Evolutionary conservation across 2,329 filamentous ascomycete genomes (phyloP), one percentile per base, ranked within the genome.

Genomic region (Laburnicola sp.): DNA sequence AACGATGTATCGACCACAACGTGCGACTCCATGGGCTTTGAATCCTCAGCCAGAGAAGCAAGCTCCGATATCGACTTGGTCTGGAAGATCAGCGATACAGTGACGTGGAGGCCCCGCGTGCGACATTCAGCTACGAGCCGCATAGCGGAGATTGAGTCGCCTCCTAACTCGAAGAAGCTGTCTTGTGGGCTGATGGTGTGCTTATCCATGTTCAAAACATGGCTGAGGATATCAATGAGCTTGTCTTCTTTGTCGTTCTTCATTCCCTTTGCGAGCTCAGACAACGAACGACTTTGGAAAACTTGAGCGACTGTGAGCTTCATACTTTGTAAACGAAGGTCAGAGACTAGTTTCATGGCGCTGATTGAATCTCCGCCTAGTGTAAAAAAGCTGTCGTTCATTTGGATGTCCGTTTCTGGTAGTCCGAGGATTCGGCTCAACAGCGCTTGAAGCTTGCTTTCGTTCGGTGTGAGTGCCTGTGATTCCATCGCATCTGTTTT

Each of bases 251-350:
- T 69, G 26, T 59, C 56, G 16, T 64, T 68, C 7, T 58, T 53
- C 64, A 84, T 59, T 0, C 74, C 71, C 38, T 75, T 76, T 2
- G 83, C 82, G 66, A 85, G 80, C 48, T 85, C 81, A 45, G 71
- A 57, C 5, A 81, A 64, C 21, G 75, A 68, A 73, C 74, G 58
- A 40, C 64, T 67, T 16, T 65, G 59, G 59, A 80, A 79, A 22
- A 78, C 71, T 38, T 76, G 71, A 3, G 72, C 69, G 2, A 80
- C 78, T 0, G 69, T 73, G 1, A 79, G 54, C 10, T 60, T 61
- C 6, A 74, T 53, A 3, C 72, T 72, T 32, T 69, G 59, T 2
- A 60, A 45, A 6, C 74, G 70, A 22, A 70, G 70, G 10, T 66
- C 69, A 4, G 74, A 73, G 0, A 75, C 74, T 2, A 79, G 66